Evolutionary conservation across 208 protist species (phyloP).

Genomic region (Leishmania tarentolae): DNA sequence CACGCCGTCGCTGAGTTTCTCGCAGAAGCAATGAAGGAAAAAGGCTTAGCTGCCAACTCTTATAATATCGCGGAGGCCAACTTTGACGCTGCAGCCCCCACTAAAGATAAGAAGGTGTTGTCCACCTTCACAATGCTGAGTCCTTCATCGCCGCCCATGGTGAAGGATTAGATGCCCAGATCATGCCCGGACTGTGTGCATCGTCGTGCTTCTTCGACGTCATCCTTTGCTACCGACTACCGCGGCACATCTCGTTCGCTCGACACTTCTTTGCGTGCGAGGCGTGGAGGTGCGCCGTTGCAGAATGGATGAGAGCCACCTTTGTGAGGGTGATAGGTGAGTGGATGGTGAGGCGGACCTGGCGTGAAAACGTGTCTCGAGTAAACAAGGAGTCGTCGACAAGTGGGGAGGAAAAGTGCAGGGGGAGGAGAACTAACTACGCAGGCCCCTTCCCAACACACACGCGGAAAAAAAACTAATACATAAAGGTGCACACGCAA

Average conservation of each 20-base stretch:
- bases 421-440: background rate
- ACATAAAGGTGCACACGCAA: no score
- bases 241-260: background rate
- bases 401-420: background rate
- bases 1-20: conserved; percentile 56
- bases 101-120: conserved; percentile 25
- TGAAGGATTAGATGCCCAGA: conserved; percentile 3
- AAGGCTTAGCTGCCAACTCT: conserved; percentile 41
- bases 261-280: background rate
- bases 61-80: conserved; percentile 65
- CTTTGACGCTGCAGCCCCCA: conserved; percentile 50
- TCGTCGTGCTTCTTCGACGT: background rate
- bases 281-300: background rate
- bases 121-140: conserved; percentile 6
- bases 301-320: background rate
- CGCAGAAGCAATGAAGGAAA: conserved; percentile 47
- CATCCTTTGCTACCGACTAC: background rate
- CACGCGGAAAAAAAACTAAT: background rate
- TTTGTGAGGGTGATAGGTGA: background rate
- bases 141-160: conserved; percentile 1
- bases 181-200: background rate
- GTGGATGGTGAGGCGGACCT: background rate
- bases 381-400: background rate
- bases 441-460: background rate
- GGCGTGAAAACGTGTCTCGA: background rate